Conservation (phyloP, 2,329 filamentous ascomycete species). For the Aureobasidium sp. region DNA sequence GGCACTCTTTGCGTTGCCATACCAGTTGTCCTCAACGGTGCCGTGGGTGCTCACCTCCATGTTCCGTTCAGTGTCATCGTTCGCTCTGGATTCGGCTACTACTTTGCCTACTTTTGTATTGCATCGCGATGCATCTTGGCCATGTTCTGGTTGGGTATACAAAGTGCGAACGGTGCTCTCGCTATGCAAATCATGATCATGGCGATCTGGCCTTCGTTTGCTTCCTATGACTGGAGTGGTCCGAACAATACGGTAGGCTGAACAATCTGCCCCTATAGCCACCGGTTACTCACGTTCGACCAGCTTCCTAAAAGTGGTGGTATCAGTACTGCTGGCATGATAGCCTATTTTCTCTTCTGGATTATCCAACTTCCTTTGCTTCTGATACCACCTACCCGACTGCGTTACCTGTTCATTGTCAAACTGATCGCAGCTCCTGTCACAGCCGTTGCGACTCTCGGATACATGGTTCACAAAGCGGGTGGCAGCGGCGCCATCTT, state of each 20-base stretch:
- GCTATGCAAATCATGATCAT: slow-evolving; percentile 46
- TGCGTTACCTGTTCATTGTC: slow-evolving; percentile 47
- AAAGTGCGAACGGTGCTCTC: slow-evolving; percentile 57
- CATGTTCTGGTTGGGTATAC: slow-evolving; percentile 59
- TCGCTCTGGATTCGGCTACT: slow-evolving; percentile 52
- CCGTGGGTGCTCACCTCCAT: slow-evolving; percentile 45
- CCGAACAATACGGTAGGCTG: slow-evolving; percentile 3
- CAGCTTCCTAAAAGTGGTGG: slow-evolving; percentile 44
- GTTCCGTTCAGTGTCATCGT: slow-evolving; percentile 51
- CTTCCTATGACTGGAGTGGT: slow-evolving; percentile 20
- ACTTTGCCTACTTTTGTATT: slow-evolving; percentile 50
- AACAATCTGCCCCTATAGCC: background rate
- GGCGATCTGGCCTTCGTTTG: slow-evolving; percentile 47
- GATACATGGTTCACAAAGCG: slow-evolving; percentile 21
- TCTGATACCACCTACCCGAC: slow-evolving; percentile 48
- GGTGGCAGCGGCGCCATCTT: slow-evolving; percentile 27
- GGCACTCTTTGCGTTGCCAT: slow-evolving; percentile 47
- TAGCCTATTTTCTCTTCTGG: slow-evolving; percentile 54
- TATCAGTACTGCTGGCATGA: slow-evolving; percentile 51
- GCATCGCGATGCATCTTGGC: slow-evolving; percentile 48
- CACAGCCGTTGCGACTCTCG: slow-evolving; percentile 17
- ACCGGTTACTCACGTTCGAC: slow-evolving; percentile 30
- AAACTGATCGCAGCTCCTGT: slow-evolving; percentile 31
- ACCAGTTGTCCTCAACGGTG: slow-evolving; percentile 54
- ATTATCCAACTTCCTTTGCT: slow-evolving; percentile 48